Evolutionary conservation across 768 basidiomycete species (phyloP), one percentile per base, ranked within the genome.

Genomic region (Imleria badia): DNA sequence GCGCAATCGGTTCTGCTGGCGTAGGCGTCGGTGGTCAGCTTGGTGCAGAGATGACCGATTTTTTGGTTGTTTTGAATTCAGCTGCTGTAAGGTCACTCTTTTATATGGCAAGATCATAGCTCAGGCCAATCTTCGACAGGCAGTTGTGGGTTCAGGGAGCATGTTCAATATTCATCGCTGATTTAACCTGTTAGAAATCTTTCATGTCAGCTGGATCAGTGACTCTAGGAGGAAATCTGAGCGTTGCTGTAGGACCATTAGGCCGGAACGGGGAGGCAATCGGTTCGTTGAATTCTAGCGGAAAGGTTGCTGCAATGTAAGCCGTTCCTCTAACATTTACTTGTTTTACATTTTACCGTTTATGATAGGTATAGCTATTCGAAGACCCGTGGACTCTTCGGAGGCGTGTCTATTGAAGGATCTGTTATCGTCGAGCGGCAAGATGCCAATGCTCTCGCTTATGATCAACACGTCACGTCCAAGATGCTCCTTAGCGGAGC

Each of bases 161-260:
- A 38, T 33, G 20, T 52, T 20, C n/a, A 33, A 50, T 47, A 42
- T 7, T 10, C n/a, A 17, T 26, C 7, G 8, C 23, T 58, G 33
- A 56, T 40, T 49, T 30, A 50, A 6, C 61, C 71, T 6, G 65
- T 73, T 14, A 89, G 83, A 81, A 76, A 72, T 86, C 89, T 2
- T 98, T 99, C 74, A 98, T 98, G 96, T 81, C 94, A 13, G 88
- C 94, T 15, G 96, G 97, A 9, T 91, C 87, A 8, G 68, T 99
- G 54, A 94, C 90, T 3, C 75, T 97, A 3, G 95, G 95, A 19
- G 94, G 94, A 14, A 96, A 94, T 66, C 75, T 95, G 72, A 94
- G 92, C 57, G 75, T 93, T 41, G 88, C 95, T 10, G 78, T 97
- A 1, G 96, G 96, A 3, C 96, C 96, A 11, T 75, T 98, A 1